Evolutionary conservation across 441 rosid genomes (phyloP).

Genomic region (Macaranga tanarius): DNA sequence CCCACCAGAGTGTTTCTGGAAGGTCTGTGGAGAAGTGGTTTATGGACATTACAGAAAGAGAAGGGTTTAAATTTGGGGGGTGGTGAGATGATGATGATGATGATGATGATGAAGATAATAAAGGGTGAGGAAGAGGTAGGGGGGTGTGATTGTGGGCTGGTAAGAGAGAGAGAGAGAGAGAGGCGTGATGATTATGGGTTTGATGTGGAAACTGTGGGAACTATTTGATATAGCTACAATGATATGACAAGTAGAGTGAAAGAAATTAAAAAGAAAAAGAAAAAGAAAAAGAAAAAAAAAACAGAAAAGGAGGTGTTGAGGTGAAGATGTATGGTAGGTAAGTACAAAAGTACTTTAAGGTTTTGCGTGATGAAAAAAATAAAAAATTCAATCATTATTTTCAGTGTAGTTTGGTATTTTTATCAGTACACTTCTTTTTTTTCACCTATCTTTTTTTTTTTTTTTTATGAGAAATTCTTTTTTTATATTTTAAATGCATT

Average conservation of each 20-base stretch:
- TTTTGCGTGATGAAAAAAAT: slow-evolving; percentile 54
- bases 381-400: slow-evolving; percentile 42
- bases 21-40: slow-evolving; percentile 56
- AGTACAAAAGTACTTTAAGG: slow-evolving; percentile 52
- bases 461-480: no score
- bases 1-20: slow-evolving; percentile 49
- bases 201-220: slow-evolving; percentile 57
- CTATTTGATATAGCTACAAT: slow-evolving; percentile 37
- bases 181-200: slow-evolving; percentile 39
- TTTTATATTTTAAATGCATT: no score
- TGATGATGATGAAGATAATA: neutral
- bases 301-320: no score
- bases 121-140: neutral
- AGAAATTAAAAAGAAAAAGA: slow-evolving; percentile 2
- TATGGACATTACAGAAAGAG: slow-evolving; percentile 46
- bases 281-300: neutral
- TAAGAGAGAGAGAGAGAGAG: slow-evolving; percentile 13
- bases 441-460: neutral
- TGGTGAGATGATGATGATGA: neutral
- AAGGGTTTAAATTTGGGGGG: neutral
- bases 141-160: slow-evolving; percentile 11
- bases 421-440: neutral
- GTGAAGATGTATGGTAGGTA: slow-evolving; percentile 20
- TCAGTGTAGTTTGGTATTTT: slow-evolving; percentile 23
- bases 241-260: slow-evolving; percentile 28